Percentiles rank a stretch among this genome's conserved stretches.
Evolutionary conservation across 345 rosid species (phyloP).

Genomic region (Theobroma cacao): DNA sequence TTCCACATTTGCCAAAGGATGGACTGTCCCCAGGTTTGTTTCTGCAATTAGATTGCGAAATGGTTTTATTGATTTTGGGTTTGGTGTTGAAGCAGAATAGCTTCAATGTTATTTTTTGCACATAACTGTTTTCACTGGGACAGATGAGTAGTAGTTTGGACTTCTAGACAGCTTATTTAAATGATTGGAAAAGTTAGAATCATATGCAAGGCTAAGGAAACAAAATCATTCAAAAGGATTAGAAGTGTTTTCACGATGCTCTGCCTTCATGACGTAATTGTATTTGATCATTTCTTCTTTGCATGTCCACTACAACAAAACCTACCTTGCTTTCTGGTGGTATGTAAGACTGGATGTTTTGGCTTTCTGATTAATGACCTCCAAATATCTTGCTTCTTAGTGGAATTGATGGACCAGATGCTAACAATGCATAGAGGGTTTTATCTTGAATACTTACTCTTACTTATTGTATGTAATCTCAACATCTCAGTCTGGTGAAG

Average conservation of each 20-base stretch:
- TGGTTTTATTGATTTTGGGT: background rate
- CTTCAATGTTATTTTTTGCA: background rate
- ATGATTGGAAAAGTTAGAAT: background rate
- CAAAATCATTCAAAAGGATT: background rate
- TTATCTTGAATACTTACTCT: background rate
- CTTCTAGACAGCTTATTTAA: background rate
- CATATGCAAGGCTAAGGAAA: background rate
- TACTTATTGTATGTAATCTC: background rate
- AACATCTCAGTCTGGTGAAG: conserved; percentile 70
- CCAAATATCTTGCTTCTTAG: background rate
- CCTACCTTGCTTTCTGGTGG: background rate
- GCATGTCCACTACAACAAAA: background rate
- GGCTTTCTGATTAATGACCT: background rate
- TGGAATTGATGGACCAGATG: too few species aligned
- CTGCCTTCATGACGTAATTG: background rate
- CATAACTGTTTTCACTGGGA: background rate
- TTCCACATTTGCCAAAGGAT: conserved; percentile 96
- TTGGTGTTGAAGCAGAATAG: background rate
- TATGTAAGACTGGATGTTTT: background rate
- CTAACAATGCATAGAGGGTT: background rate
- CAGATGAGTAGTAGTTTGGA: background rate
- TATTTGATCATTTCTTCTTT: background rate
- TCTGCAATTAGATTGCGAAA: background rate
- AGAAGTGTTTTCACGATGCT: background rate
- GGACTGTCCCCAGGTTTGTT: conserved; percentile 91